phyloP scores from a whole-genome alignment of 345 rosid species.

The Populus pruinosa region DNA sequence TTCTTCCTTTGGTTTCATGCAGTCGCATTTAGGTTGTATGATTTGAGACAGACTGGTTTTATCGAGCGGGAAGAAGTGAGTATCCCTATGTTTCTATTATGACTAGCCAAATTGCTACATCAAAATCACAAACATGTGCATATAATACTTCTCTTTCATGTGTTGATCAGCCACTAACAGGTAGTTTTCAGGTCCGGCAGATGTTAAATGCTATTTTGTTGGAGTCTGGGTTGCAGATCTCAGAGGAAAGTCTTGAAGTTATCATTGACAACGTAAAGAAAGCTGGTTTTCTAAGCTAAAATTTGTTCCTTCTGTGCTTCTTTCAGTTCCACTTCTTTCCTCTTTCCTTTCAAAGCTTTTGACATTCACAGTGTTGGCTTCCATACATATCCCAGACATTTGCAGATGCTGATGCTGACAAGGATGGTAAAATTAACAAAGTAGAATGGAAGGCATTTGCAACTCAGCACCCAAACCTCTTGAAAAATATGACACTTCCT shows the following conservation, averaged over 20 bases:
- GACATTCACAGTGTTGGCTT: background rate
- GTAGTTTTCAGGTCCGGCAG: conserved; percentile 31
- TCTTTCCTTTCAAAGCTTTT: background rate
- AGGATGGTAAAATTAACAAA: conserved; percentile 60
- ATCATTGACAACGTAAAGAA: conserved; percentile 27
- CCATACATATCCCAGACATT: conserved; percentile 46
- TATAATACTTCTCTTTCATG: background rate
- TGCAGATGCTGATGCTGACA: conserved; percentile 63
- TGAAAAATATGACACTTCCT: conserved; percentile 77
- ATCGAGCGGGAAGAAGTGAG: conserved; percentile 44
- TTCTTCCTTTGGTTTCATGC: conserved; percentile 17
- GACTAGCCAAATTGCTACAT: too few relatives aligned
- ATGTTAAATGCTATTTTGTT: conserved; percentile 32
- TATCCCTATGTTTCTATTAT: background rate
- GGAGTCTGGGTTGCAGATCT: conserved; percentile 26
- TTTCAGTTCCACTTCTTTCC: background rate
- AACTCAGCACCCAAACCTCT: conserved; percentile 46
- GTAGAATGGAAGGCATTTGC: conserved; percentile 63
- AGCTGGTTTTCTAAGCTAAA: background rate
- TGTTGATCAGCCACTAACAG: background rate
- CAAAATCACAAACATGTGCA: background rate
- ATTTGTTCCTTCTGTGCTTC: too few relatives aligned
- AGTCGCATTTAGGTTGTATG: conserved; percentile 42
- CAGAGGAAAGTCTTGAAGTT: conserved; percentile 23
- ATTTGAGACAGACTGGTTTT: conserved; percentile 36